Conservation (phyloP, 2,329 filamentous ascomycete species). For the Achaetomium macrosporum region DNA sequence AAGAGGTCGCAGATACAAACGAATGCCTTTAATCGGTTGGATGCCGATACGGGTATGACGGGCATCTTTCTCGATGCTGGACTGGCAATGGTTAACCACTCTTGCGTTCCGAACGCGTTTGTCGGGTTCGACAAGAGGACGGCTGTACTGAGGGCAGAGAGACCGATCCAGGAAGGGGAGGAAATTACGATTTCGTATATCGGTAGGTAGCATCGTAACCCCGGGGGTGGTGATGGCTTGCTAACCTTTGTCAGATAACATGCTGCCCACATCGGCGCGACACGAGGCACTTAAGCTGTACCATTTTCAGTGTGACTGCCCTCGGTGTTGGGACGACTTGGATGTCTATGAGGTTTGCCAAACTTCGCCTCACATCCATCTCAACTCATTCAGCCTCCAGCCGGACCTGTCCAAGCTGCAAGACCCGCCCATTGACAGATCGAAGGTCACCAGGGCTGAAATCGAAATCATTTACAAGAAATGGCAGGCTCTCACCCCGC, state of each 20-base stretch:
- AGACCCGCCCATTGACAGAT: constrained; percentile 28
- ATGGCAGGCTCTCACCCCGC: constrained; percentile 17
- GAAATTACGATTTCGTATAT: constrained; percentile 59
- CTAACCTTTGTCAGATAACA: constrained; percentile 38
- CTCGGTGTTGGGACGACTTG: constrained; percentile 44
- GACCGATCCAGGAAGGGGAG: constrained; percentile 44
- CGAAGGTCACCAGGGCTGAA: constrained; percentile 23
- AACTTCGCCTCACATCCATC: constrained; percentile 34
- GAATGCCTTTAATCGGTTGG: constrained; percentile 54
- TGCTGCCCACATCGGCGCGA: constrained; percentile 39
- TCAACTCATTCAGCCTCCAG: constrained; percentile 43
- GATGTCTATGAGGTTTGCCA: constrained; percentile 49
- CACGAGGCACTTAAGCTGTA: constrained; percentile 42
- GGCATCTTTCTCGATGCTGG: constrained; percentile 52
- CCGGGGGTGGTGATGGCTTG: neutral
- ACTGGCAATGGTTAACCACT: constrained; percentile 57
- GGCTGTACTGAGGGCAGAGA: constrained; percentile 46
- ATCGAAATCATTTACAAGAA: constrained; percentile 26
- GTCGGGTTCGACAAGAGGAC: constrained; percentile 50
- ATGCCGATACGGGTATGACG: constrained; percentile 45
- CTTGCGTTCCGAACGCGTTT: constrained; percentile 54
- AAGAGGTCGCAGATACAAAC: constrained; percentile 46
- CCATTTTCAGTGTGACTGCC: constrained; percentile 48
- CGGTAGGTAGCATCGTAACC: constrained; percentile 35
- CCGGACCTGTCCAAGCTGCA: constrained; percentile 33